phyloP scores from a whole-genome alignment of 441 rosid genomes.

The Pelargonium fulgidum region DNA sequence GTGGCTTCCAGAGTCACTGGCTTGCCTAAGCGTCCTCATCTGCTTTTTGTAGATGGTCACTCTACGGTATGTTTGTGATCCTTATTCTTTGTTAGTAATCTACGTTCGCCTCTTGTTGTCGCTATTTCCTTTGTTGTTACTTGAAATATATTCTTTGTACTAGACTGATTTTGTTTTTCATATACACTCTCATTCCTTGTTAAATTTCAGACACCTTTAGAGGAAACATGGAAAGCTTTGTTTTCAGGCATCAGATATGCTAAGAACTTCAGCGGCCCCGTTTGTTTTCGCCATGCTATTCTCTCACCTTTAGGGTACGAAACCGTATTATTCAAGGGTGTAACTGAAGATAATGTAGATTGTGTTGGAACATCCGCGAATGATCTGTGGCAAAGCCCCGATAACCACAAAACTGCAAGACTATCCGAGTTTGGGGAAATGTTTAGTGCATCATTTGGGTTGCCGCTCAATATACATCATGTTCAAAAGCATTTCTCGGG shows the following conservation, averaged over 20 bases:
- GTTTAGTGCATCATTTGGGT: slow-evolving; percentile 71
- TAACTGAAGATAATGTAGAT: slow-evolving; percentile 37
- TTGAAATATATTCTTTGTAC: no score
- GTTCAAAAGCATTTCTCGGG: slow-evolving; percentile 41
- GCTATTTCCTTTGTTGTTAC: no score
- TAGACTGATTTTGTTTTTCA: no score
- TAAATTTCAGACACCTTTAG: slow-evolving; percentile 62
- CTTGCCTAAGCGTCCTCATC: slow-evolving; percentile 72
- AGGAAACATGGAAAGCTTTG: slow-evolving; percentile 80
- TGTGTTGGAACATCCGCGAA: slow-evolving; percentile 63
- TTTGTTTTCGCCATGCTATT: slow-evolving; percentile 76
- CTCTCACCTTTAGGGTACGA: slow-evolving; percentile 84
- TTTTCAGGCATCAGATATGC: slow-evolving; percentile 68
- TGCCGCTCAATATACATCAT: slow-evolving; percentile 51
- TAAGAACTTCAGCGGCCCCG: slow-evolving; percentile 63
- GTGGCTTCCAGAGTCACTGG: slow-evolving; percentile 79
- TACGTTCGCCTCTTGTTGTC: no score
- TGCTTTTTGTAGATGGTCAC: slow-evolving; percentile 90
- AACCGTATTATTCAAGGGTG: slow-evolving; percentile 66
- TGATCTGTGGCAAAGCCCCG: slow-evolving; percentile 59
- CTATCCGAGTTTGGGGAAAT: slow-evolving; percentile 88
- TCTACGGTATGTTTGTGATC: slow-evolving; percentile 62
- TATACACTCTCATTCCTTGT: neutral
- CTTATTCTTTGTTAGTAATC: no score
- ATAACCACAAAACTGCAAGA: slow-evolving; percentile 57